phyloP scores from a whole-genome alignment of 441 rosid species.

The Euphorbia schlechtendalii region DNA sequence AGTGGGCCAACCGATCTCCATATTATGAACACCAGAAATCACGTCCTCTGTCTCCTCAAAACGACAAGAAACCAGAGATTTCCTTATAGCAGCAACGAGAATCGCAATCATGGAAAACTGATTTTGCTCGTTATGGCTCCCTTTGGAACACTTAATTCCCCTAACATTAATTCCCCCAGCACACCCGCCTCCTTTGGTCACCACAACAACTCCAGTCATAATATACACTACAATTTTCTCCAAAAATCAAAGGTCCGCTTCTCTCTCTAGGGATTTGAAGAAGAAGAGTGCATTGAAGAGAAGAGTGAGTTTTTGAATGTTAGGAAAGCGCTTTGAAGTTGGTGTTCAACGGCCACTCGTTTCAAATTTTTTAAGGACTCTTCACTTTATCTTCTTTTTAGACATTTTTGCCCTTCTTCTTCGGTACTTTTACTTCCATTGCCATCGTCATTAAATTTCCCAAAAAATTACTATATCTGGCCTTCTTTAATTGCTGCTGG shows the following conservation, averaged over 20 bases:
- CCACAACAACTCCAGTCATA: constrained; percentile 75
- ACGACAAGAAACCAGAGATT: constrained; percentile 79
- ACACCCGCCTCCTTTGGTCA: constrained; percentile 64
- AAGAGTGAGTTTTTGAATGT: constrained; percentile 17
- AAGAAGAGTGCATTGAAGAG: constrained; percentile 19
- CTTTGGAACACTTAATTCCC: constrained; percentile 29
- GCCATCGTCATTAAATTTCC: constrained; percentile 31
- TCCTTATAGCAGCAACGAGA: constrained; percentile 66
- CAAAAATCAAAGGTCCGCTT: neutral
- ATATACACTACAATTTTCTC: neutral
- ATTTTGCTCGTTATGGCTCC: constrained; percentile 48
- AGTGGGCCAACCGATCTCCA: constrained; percentile 96
- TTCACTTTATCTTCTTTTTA: constrained; percentile 20
- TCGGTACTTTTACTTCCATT: constrained; percentile 13
- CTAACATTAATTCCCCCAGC: constrained; percentile 31
- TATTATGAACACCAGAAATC: constrained; percentile 42
- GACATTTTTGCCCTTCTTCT: constrained; percentile 14
- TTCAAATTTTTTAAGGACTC: constrained; percentile 33
- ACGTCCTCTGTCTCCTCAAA: constrained; percentile 48
- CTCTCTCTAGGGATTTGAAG: constrained; percentile 6
- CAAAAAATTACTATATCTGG: too few species aligned
- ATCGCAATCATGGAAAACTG: constrained; percentile 62
- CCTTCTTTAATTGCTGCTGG: neutral
- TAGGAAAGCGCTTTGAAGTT: constrained; percentile 8
- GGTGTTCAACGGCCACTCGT: constrained; percentile 60